phyloP scores from a whole-genome alignment of 2,329 filamentous ascomycete genomes.

The Grosmannia penicillata region DNA sequence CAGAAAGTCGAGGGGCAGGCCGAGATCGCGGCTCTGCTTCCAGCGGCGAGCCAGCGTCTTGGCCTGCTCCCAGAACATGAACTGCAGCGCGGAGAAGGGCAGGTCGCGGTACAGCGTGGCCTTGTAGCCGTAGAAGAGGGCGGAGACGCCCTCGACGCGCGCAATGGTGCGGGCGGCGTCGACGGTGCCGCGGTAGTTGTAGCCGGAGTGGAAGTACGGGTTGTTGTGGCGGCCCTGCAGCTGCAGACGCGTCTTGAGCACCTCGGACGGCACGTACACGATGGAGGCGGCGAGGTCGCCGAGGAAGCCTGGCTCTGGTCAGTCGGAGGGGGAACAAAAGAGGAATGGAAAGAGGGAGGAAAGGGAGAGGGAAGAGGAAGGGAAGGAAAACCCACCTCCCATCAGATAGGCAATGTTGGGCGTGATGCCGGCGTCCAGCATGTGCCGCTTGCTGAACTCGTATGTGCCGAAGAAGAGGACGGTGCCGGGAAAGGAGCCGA shows the following conservation, averaged over 20 bases:
- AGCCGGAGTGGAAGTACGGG: constrained; percentile 81
- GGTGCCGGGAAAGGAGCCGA: constrained; percentile 87
- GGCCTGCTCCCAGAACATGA: constrained; percentile 96
- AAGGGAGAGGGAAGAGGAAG: not conserved
- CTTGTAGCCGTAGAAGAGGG: constrained; percentile 93
- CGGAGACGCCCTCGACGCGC: constrained; percentile 63
- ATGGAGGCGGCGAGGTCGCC: constrained; percentile 86
- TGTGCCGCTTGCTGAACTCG: constrained; percentile 80
- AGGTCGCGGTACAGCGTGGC: constrained; percentile 89
- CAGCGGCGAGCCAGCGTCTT: constrained; percentile 67
- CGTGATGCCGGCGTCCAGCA: constrained; percentile 74
- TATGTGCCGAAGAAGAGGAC: constrained; percentile 94
- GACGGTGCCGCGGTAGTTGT: constrained; percentile 80
- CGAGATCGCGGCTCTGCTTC: constrained; percentile 71
- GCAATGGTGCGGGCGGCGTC: constrained; percentile 81
- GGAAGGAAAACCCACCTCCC: constrained; percentile 42
- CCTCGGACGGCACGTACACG: constrained; percentile 92
- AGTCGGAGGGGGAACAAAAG: not conserved
- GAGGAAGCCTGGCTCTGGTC: constrained; percentile 51
- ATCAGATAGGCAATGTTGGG: constrained; percentile 75
- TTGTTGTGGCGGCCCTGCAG: constrained; percentile 93
- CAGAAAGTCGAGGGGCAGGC: constrained; percentile 67
- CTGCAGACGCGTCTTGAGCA: constrained; percentile 92
- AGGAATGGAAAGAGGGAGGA: not conserved
- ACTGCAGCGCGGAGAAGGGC: constrained; percentile 90